Evolutionary conservation across 305 asterid species (phyloP).

Genomic region (Stenogyne calaminthoides): DNA sequence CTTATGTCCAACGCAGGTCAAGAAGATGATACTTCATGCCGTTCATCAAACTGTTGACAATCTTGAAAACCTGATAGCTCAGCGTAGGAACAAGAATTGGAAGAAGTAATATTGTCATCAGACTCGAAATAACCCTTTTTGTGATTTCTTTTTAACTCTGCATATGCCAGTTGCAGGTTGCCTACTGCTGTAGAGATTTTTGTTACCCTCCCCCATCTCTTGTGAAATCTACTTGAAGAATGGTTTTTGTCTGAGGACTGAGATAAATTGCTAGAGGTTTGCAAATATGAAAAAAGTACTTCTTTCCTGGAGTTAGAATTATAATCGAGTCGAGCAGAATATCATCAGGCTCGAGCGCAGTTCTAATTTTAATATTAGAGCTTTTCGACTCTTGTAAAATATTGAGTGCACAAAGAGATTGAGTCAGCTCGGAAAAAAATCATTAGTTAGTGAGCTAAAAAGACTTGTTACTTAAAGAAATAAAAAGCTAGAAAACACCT

Average conservation of each 20-base stretch:
- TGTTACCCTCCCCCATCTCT: not conserved
- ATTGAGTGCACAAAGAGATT: too few relatives aligned
- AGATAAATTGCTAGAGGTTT: not conserved
- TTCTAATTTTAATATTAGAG: not conserved
- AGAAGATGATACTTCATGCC: conserved; percentile 88
- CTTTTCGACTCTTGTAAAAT: too few relatives aligned
- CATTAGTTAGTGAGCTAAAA: too few relatives aligned
- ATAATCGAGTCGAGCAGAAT: not conserved
- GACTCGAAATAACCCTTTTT: not conserved
- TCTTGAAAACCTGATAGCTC: conserved; percentile 48
- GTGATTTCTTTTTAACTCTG: not conserved
- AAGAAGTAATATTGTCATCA: not conserved
- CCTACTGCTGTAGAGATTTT: not conserved
- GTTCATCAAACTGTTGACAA: conserved; percentile 62
- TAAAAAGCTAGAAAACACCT: too few relatives aligned
- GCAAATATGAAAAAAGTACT: not conserved
- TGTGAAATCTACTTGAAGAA: not conserved
- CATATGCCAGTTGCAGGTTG: not conserved
- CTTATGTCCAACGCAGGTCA: conserved; percentile 51
- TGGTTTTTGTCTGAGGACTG: not conserved
- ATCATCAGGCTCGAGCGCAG: not conserved
- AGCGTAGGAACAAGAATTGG: not conserved
- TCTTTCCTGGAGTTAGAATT: not conserved
- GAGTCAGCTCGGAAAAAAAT: too few relatives aligned
- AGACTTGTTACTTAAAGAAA: too few relatives aligned